These are phyloP conservation scores for Comarum palustre DNA, from an alignment of 306 rosid genomes.

Conservation along the genomic window DNA sequence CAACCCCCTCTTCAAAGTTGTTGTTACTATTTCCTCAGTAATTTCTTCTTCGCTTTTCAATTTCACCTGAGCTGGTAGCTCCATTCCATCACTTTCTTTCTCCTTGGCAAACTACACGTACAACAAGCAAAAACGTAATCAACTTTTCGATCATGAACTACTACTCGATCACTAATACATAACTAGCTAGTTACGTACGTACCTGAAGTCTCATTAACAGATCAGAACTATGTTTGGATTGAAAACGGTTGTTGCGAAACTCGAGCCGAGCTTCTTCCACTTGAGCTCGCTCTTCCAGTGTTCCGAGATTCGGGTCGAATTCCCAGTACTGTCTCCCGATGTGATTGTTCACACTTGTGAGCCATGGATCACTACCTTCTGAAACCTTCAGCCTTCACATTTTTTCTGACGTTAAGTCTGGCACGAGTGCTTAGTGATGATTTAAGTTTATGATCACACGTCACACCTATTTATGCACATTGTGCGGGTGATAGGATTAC, in stretches of 20 bases:
- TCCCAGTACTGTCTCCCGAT: slow-evolving; percentile 76
- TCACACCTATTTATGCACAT: neutral
- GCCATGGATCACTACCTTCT: slow-evolving; percentile 19
- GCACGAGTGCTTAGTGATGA: neutral
- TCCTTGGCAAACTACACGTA: slow-evolving; percentile 53
- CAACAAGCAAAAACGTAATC: no score
- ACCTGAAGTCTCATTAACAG: slow-evolving; percentile 75
- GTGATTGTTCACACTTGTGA: slow-evolving; percentile 47
- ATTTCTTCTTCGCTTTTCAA: slow-evolving; percentile 32
- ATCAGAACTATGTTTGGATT: slow-evolving; percentile 55
- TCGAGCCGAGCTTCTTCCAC: slow-evolving; percentile 35
- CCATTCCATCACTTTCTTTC: slow-evolving; percentile 14
- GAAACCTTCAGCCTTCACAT: slow-evolving; percentile 72
- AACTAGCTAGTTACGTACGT: neutral
- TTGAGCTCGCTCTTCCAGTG: slow-evolving; percentile 34
- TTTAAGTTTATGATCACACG: no score
- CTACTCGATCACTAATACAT: neutral
- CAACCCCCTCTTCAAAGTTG: slow-evolving; percentile 43
- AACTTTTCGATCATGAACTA: neutral
- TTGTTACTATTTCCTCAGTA: slow-evolving; percentile 31
- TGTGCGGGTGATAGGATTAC: neutral
- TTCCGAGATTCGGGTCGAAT: slow-evolving; percentile 46
- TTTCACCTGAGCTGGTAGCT: neutral
- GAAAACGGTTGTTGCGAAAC: slow-evolving; percentile 50
- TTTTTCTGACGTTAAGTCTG: neutral